These are phyloP conservation scores for Ogataea trehaloabstinens DNA, from an alignment of 805 yeast species.

Conservation along the genomic window DNA sequence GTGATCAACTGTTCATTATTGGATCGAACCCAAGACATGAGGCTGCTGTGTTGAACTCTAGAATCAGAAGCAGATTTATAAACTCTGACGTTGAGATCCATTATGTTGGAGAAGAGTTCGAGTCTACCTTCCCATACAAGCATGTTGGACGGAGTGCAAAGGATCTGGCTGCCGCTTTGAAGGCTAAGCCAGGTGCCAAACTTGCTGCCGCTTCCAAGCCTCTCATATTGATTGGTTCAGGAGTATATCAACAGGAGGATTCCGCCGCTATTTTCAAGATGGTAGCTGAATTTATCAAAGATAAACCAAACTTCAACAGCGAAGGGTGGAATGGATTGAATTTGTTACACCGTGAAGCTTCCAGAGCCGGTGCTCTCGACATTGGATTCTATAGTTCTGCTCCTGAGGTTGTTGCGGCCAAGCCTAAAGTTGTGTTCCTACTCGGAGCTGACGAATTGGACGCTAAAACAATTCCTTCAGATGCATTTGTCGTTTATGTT, in stretches of 20 bases:
- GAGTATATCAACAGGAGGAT: slow-evolving; percentile 66
- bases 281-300: slow-evolving; percentile 58
- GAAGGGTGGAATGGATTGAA: slow-evolving; percentile 81
- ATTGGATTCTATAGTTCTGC: slow-evolving; percentile 64
- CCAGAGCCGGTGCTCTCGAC: slow-evolving; percentile 86
- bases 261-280: slow-evolving; percentile 57
- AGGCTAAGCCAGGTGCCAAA: slow-evolving; percentile 67
- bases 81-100: slow-evolving; percentile 62
- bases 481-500: slow-evolving; percentile 84
- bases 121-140: slow-evolving; percentile 67
- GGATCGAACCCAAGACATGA: slow-evolving; percentile 90
- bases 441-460: slow-evolving; percentile 82
- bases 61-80: slow-evolving; percentile 81
- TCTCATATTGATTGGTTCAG: slow-evolving; percentile 77
- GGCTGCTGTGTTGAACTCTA: slow-evolving; percentile 82
- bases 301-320: slow-evolving; percentile 57
- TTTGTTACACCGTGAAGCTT: slow-evolving; percentile 78
- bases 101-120: slow-evolving; percentile 73
- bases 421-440: slow-evolving; percentile 74
- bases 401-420: slow-evolving; percentile 44
- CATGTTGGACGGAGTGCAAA: slow-evolving; percentile 61
- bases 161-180: slow-evolving; percentile 57
- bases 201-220: slow-evolving; percentile 69
- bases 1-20: slow-evolving; percentile 74
- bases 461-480: slow-evolving; percentile 69